Conservation (phyloP, 352 stramenopile species). For the Phytophthora crassamura region DNA sequence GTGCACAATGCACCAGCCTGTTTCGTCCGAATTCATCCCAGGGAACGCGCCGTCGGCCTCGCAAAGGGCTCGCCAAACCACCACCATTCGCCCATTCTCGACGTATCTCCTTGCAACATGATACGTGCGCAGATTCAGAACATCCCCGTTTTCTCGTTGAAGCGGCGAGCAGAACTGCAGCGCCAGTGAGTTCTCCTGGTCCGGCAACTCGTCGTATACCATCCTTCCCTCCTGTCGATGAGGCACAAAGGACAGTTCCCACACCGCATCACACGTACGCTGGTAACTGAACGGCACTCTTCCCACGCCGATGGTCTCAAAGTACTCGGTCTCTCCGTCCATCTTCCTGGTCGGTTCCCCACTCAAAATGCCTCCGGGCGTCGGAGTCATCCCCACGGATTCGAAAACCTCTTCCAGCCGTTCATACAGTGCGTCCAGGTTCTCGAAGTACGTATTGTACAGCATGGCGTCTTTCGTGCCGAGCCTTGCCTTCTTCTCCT, state of each 20-base stretch:
- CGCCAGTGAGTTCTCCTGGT: conserved; percentile 42
- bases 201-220: conserved; percentile 17
- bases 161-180: conserved; percentile 37
- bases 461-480: conserved; percentile 22
- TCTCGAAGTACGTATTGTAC: conserved; percentile 37
- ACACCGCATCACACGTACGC: conserved; percentile 26
- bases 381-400: conserved; percentile 12
- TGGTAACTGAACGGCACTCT: conserved; percentile 24
- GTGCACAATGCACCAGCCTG: conserved; percentile 45
- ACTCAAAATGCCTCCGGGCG: conserved; percentile 19
- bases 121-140: conserved; percentile 17
- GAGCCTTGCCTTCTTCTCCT: conserved; percentile 25
- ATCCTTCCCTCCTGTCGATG: conserved; percentile 21
- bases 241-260: conserved; percentile 22
- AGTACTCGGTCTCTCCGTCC: conserved; percentile 22
- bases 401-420: conserved; percentile 22
- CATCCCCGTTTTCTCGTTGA: conserved; percentile 10
- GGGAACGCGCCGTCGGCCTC: conserved; percentile 42
- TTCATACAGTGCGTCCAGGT: conserved; percentile 27
- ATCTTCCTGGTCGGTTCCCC: conserved; percentile 18
- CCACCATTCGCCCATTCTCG: conserved; percentile 47
- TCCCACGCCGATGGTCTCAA: conserved; percentile 28
- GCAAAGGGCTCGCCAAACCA: conserved; percentile 53
- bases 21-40: conserved; percentile 59
- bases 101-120: conserved; percentile 39